Percentiles rank a stretch among this genome's conserved stretches.
These are phyloP conservation scores for Tricholoma bakamatsutake DNA, from an alignment of 768 basidiomycete genomes.

Conservation along the genomic window DNA sequence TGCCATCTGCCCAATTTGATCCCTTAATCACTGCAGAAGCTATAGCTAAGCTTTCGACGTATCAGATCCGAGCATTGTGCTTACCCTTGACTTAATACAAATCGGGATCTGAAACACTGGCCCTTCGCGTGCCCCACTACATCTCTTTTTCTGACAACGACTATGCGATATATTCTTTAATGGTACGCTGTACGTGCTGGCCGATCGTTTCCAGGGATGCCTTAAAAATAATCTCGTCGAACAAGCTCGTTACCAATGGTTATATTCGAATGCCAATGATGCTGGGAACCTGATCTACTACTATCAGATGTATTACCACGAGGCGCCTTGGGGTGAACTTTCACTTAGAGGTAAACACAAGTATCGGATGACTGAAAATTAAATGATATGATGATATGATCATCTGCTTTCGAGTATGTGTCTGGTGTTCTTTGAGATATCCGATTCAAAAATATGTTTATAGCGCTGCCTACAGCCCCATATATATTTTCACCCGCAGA, in stretches of 20 bases:
- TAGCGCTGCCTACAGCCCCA: neutral
- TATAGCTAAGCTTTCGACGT: neutral
- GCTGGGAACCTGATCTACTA: neutral
- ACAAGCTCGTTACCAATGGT: neutral
- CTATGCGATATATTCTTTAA: neutral
- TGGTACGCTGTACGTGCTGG: neutral
- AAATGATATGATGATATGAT: neutral
- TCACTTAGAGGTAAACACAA: neutral
- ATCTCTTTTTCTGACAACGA: neutral
- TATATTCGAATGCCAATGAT: neutral
- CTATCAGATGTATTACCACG: neutral
- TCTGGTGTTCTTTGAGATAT: neutral
- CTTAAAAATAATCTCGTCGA: neutral
- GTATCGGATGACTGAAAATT: neutral
- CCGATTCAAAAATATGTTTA: neutral
- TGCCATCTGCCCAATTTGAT: neutral
- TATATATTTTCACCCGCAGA: neutral
- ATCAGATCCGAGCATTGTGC: neutral
- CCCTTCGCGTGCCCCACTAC: neutral
- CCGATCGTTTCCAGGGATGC: neutral
- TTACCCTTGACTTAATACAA: neutral
- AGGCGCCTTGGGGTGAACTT: neutral
- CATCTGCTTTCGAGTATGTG: neutral
- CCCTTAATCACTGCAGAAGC: neutral
- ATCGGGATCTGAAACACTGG: neutral